A percentile compares a stretch with the other conserved stretches of the same genome.
Conservation (phyloP, 495 filamentous ascomycete genomes). For the Talaromyces trachyspermus region DNA sequence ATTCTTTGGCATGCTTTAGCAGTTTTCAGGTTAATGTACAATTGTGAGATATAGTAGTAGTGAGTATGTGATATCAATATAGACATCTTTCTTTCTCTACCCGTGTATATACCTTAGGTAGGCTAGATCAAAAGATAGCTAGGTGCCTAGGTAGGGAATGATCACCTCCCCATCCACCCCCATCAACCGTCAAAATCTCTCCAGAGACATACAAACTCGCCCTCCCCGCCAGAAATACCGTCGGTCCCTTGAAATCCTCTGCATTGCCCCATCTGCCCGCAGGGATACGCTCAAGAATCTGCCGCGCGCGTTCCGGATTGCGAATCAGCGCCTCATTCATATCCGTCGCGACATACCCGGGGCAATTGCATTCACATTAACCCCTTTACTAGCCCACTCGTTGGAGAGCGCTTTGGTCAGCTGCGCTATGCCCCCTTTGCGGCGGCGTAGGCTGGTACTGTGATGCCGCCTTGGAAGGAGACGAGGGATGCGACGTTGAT, state of each 20-base stretch:
- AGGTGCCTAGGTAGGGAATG: background rate
- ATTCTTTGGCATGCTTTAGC: too few species aligned
- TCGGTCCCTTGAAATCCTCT: slow-evolving; percentile 33
- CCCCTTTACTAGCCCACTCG: slow-evolving; percentile 67
- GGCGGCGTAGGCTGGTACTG: slow-evolving; percentile 75
- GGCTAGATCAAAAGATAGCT: too few species aligned
- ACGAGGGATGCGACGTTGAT: slow-evolving; percentile 76
- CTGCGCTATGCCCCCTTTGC: slow-evolving; percentile 75
- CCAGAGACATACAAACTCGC: slow-evolving; percentile 76
- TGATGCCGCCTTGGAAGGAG: slow-evolving; percentile 78
- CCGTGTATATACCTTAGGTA: too few species aligned
- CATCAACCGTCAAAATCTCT: slow-evolving; percentile 72
- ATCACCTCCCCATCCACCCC: slow-evolving; percentile 80
- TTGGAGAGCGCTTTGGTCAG: slow-evolving; percentile 76
- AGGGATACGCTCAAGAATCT: slow-evolving; percentile 70
- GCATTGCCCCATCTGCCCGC: slow-evolving; percentile 56
- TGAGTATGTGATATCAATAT: too few species aligned
- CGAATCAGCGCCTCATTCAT: slow-evolving; percentile 75
- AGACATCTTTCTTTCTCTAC: too few species aligned
- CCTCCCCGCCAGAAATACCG: slow-evolving; percentile 34
- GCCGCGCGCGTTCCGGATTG: slow-evolving; percentile 52
- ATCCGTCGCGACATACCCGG: slow-evolving; percentile 74
- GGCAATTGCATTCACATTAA: slow-evolving; percentile 69
- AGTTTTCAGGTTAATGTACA: too few species aligned
- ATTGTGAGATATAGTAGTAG: too few species aligned